Percentiles rank a stretch among this genome's conserved stretches.
phyloP scores from a whole-genome alignment of 805 yeast species.

The Yarrowia divulgata region DNA sequence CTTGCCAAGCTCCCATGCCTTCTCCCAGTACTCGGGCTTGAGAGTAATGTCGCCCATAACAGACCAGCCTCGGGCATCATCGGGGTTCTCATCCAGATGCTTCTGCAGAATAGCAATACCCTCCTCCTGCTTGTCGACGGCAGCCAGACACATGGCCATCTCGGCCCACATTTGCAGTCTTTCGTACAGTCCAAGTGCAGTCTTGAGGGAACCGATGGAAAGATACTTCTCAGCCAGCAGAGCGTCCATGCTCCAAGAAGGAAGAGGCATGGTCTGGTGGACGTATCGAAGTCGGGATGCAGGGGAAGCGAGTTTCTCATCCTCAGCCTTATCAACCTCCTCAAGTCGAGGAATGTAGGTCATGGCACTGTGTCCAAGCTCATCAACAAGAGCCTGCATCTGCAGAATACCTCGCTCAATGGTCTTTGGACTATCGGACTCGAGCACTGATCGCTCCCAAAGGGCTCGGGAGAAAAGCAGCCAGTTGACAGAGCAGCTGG shows the following conservation, averaged over 20 bases:
- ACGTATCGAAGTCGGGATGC: constrained; percentile 70
- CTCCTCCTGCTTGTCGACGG: constrained; percentile 72
- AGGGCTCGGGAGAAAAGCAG: constrained; percentile 77
- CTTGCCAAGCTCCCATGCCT: constrained; percentile 85
- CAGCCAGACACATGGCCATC: constrained; percentile 88
- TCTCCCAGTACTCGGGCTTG: constrained; percentile 78
- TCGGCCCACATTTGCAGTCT: constrained; percentile 78
- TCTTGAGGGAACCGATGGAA: constrained; percentile 81
- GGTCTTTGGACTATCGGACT: constrained; percentile 80
- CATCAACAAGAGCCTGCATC: constrained; percentile 90
- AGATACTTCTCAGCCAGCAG: constrained; percentile 84
- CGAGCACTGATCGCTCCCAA: constrained; percentile 89
- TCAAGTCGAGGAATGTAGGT: constrained; percentile 52
- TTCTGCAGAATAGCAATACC: constrained; percentile 67
- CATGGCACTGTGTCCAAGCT: constrained; percentile 70
- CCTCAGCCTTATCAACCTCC: constrained; percentile 46
- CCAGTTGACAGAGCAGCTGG: constrained; percentile 66
- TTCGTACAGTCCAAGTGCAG: constrained; percentile 89
- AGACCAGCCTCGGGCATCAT: constrained; percentile 83
- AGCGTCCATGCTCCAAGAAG: constrained; percentile 86
- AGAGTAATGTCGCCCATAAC: constrained; percentile 84
- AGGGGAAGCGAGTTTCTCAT: constrained; percentile 47
- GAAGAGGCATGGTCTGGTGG: constrained; percentile 76
- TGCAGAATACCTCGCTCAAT: constrained; percentile 94
- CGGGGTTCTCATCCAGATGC: constrained; percentile 64